Percentiles rank a stretch among this genome's conserved stretches.
Conservation (phyloP, 768 basidiomycete genomes). For the Suillus cothurnatus region DNA sequence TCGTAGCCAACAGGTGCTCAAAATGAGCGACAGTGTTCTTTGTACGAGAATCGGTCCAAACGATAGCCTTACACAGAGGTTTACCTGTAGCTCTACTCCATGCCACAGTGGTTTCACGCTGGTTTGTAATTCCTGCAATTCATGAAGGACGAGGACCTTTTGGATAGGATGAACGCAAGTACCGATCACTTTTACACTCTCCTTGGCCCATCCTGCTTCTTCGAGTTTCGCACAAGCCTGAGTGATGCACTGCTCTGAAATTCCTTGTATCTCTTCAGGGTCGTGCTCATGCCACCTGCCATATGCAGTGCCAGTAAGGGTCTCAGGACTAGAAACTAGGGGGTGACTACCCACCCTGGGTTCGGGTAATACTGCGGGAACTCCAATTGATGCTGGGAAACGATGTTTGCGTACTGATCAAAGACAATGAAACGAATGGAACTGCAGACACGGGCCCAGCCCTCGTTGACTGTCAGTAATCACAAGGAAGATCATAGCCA, state of each 20-base stretch:
- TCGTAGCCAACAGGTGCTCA: slow-evolving; percentile 67
- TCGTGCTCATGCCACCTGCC: slow-evolving; percentile 95
- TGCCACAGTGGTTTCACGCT: slow-evolving; percentile 92
- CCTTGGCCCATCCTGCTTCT: slow-evolving; percentile 71
- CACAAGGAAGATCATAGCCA: slow-evolving; percentile 31
- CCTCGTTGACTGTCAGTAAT: neutral
- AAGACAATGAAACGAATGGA: slow-evolving; percentile 93
- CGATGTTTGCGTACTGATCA: slow-evolving; percentile 81
- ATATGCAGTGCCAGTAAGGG: neutral
- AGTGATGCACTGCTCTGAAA: slow-evolving; percentile 75
- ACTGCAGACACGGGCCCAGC: slow-evolving; percentile 39
- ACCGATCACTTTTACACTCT: slow-evolving; percentile 93
- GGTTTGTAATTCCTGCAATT: slow-evolving; percentile 85
- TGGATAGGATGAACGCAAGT: slow-evolving; percentile 27
- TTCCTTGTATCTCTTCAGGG: slow-evolving; percentile 75
- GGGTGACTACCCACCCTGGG: slow-evolving; percentile 62
- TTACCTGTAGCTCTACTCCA: slow-evolving; percentile 93
- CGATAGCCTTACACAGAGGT: slow-evolving; percentile 86
- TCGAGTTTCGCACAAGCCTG: slow-evolving; percentile 73
- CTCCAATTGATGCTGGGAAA: slow-evolving; percentile 89
- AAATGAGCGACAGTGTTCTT: slow-evolving; percentile 83
- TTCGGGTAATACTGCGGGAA: slow-evolving; percentile 93
- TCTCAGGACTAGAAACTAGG: neutral
- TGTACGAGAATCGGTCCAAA: slow-evolving; percentile 96
- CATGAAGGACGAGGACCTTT: neutral